phyloP scores from a whole-genome alignment of 1,284 basidiomycete species.

The Pseudozyma hubeiensis region DNA sequence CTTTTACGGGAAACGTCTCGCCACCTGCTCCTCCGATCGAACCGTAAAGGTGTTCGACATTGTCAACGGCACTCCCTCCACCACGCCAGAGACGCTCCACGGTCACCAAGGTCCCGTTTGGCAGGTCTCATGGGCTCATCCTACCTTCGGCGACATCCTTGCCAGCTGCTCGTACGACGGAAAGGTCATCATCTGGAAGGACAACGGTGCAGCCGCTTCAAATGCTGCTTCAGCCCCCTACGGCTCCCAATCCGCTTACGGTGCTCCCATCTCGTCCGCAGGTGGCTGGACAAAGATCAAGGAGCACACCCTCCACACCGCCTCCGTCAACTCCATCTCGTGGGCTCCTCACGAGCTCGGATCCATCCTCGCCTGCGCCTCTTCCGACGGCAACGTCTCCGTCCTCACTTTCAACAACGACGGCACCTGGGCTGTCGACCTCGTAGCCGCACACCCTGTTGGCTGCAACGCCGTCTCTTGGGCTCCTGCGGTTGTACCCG shows the following conservation, averaged over 20 bases:
- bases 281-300: slow-evolving; percentile 90
- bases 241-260: slow-evolving; percentile 44
- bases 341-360: slow-evolving; percentile 99
- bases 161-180: slow-evolving; percentile 98
- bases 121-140: slow-evolving; percentile 99
- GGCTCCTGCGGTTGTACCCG: slow-evolving; percentile 90
- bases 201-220: slow-evolving; percentile 73
- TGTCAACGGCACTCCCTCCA: slow-evolving; percentile 81
- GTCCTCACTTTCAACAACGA: slow-evolving; percentile 98
- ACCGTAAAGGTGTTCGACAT: slow-evolving; percentile 96
- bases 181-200: slow-evolving; percentile 98
- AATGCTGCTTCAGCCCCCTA: slow-evolving; percentile 70
- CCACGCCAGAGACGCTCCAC: slow-evolving; percentile 70
- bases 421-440: slow-evolving; percentile 93
- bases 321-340: slow-evolving; percentile 95
- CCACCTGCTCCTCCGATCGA: slow-evolving; percentile 95
- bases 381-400: slow-evolving; percentile 97
- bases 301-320: slow-evolving; percentile 93
- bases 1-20: slow-evolving; percentile 95
- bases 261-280: slow-evolving; percentile 33
- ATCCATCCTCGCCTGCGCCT: slow-evolving; percentile 94
- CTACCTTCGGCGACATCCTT: slow-evolving; percentile 88
- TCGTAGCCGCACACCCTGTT: slow-evolving; percentile 94
- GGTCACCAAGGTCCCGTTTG: slow-evolving; percentile 93
- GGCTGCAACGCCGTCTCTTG: slow-evolving; percentile 98